Evolutionary conservation across 129 eudicot species (phyloP).

Genomic region (Rutidosis leptorrhynchoides): DNA sequence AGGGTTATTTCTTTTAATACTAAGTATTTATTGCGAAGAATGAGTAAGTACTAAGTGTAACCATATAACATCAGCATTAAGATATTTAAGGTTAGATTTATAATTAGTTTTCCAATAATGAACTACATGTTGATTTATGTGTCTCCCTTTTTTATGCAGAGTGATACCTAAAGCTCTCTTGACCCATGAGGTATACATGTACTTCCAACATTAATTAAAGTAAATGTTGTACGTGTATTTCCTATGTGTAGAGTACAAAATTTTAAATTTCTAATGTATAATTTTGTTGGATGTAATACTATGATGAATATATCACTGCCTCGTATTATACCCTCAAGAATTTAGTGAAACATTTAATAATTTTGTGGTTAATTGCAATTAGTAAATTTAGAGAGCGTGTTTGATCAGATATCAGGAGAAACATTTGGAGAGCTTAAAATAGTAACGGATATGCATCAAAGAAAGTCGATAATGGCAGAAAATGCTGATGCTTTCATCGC

Average conservation of each 20-base stretch:
- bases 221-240: too few relatives aligned
- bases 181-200: conserved; percentile 56
- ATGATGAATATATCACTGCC: too few relatives aligned
- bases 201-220: not conserved
- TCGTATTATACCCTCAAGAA: too few relatives aligned
- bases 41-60: too few relatives aligned
- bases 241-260: too few relatives aligned
- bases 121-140: not conserved
- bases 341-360: not conserved
- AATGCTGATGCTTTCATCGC: conserved; percentile 77
- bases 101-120: not conserved
- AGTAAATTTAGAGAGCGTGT: not conserved
- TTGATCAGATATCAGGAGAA: conserved; percentile 57
- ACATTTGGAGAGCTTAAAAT: conserved; percentile 51
- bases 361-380: not conserved
- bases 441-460: conserved; percentile 69
- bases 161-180: conserved; percentile 66
- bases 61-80: not conserved
- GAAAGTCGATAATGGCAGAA: conserved; percentile 68
- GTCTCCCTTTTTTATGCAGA: conserved; percentile 27
- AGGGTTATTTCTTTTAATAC: not conserved
- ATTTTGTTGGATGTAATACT: too few relatives aligned
- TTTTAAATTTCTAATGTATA: too few relatives aligned
- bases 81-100: not conserved
- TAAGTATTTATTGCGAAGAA: not conserved